Evolutionary conservation across 805 yeast species (phyloP), one percentile per base, ranked within the genome.

Genomic region (Candida vartiovaarae): DNA sequence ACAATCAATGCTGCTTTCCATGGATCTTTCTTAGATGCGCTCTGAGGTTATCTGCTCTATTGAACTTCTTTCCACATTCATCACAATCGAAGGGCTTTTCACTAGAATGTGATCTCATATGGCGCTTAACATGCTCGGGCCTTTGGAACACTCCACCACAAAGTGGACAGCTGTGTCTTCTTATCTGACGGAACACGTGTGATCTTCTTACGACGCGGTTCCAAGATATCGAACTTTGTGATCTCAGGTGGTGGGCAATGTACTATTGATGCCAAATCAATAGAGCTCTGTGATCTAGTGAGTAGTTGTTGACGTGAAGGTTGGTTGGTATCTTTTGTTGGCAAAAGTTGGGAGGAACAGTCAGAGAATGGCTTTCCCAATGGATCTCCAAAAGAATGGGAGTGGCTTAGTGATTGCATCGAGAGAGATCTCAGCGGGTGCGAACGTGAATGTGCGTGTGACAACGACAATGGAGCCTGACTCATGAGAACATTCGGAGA

Each of bases 91-190:
- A 89, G 0, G 96, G 95, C 46, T 95, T 72, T 50, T 84, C 91
- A 49, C 78, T 76, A 4, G 88, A 77, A 61, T 89, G 97, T 1
- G 89, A 71, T 51, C 89, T 71, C 60, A 72, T 65, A 62, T 89
- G 96, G 54, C 82, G 84, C 47, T 73, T 81, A 28, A 81, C 88
- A 59, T 81, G 88, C 54, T 81, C 88, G 3, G 88, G 52, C 90
- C 73, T 53, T 57, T 80, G 86, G 66, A 80, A 80, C 40, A 74
- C 62, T 34, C 78, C 70, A 39, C 74, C 76, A 56, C 87, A 80
- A 35, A 80, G 56, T 2, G 84, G 84, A 62, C 88, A 81, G 50
- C 70, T 70, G 59, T 81, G 85, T 68, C 59, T 80, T 81, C 54
- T 76, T 78, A 15, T 41, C 42, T 4, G 9, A 11, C n/a, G 42